Percentiles rank a stretch among this genome's conserved stretches.
Conservation (phyloP, 1,139 yeast species). For the Candida mesenterica region DNA sequence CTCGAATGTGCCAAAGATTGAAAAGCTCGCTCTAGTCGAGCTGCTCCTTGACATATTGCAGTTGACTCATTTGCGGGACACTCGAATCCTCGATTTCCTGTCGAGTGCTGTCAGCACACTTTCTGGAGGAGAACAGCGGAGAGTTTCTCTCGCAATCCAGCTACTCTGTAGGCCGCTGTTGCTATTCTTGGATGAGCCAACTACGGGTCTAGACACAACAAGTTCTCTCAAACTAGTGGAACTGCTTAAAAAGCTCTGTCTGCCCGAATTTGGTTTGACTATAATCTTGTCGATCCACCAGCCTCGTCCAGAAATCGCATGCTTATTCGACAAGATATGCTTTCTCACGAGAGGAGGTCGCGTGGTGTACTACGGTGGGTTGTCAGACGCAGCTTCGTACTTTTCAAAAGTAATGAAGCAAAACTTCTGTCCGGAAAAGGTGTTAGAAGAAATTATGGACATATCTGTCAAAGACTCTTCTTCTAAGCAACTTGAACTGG, state of each 20-base stretch:
- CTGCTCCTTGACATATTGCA: constrained; percentile 62
- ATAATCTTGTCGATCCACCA: constrained; percentile 79
- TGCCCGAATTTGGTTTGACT: constrained; percentile 59
- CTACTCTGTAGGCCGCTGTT: constrained; percentile 73
- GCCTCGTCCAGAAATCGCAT: constrained; percentile 73
- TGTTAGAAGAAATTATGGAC: constrained; percentile 66
- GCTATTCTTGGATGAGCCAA: constrained; percentile 82
- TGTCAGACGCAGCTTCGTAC: constrained; percentile 46
- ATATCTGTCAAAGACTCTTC: constrained; percentile 66
- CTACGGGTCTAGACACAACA: constrained; percentile 83
- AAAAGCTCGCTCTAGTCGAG: constrained; percentile 51
- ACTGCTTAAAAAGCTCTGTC: constrained; percentile 54
- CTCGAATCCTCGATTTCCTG: constrained; percentile 1
- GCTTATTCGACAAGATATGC: constrained; percentile 65
- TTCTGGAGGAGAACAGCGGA: constrained; percentile 84
- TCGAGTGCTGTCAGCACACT: constrained; percentile 20
- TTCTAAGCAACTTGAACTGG: constrained; percentile 40
- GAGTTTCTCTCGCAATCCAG: constrained; percentile 78
- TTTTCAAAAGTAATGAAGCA: constrained; percentile 11
- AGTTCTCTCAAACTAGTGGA: constrained; percentile 68
- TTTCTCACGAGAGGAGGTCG: constrained; percentile 71
- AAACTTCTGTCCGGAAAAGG: constrained; percentile 16
- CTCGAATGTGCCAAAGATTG: constrained; percentile 36
- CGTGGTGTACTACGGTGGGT: constrained; percentile 57
- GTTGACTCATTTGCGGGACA: constrained; percentile 11